A percentile compares a stretch with the other conserved stretches of the same genome.
phyloP scores from a whole-genome alignment of 2,329 filamentous ascomycete species.

The Arthrobotrys conoides region DNA sequence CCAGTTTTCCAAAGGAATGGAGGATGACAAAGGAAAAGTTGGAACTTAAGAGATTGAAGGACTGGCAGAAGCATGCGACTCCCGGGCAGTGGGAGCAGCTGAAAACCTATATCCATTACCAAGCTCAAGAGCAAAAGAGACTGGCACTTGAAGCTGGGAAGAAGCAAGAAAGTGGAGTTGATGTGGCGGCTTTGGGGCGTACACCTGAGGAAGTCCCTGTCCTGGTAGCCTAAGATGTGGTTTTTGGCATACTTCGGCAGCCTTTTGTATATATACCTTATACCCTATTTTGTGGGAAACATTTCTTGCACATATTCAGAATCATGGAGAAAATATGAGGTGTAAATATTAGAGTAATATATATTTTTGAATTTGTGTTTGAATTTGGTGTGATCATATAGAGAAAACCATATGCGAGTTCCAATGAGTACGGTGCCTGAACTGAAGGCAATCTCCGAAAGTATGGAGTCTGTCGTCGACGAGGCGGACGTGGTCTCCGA shows the following conservation, averaged over 20 bases:
- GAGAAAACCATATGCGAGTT: neutral
- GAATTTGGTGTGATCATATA: neutral
- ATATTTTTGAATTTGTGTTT: neutral
- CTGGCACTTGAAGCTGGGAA: constrained; percentile 9
- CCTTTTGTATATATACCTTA: constrained; percentile 24
- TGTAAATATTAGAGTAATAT: constrained; percentile 21
- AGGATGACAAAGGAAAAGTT: constrained; percentile 78
- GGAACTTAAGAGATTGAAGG: constrained; percentile 50
- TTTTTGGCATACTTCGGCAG: neutral
- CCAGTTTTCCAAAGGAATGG: constrained; percentile 84
- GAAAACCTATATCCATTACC: constrained; percentile 34
- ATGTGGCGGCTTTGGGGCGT: neutral
- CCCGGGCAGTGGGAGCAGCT: constrained; percentile 40
- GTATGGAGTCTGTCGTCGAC: no score
- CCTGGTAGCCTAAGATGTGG: neutral
- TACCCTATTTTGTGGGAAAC: neutral
- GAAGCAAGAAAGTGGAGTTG: constrained; percentile 14
- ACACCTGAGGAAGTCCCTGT: constrained; percentile 12
- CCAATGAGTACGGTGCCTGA: neutral
- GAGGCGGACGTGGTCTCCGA: no score
- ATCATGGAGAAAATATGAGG: constrained; percentile 1
- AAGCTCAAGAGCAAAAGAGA: constrained; percentile 30
- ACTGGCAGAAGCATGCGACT: constrained; percentile 45
- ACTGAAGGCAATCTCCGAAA: no score
- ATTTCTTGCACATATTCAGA: constrained; percentile 34